Percentiles rank a stretch among this genome's conserved stretches.
Evolutionary conservation across 2,329 filamentous ascomycete species (phyloP).

Genomic region (Venturia nashicola): DNA sequence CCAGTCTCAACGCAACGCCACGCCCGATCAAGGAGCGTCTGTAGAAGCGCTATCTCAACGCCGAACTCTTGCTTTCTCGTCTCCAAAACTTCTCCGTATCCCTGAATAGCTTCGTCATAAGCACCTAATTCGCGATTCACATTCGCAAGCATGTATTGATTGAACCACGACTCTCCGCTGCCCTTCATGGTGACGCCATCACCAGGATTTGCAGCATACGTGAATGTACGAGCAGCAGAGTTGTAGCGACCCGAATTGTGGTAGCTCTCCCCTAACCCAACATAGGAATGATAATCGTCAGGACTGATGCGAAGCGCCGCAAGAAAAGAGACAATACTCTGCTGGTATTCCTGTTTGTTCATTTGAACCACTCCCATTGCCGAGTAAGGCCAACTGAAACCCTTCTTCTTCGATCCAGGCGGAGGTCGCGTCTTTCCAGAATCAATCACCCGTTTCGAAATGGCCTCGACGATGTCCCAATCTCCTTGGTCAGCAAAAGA

Average conservation of each 20-base stretch:
- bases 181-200: conserved; percentile 42
- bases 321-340: conserved; percentile 86
- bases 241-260: conserved; percentile 87
- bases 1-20: conserved; percentile 69
- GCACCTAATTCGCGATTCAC: conserved; percentile 87
- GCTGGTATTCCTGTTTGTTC: conserved; percentile 82
- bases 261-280: conserved; percentile 94
- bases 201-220: conserved; percentile 70
- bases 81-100: conserved; percentile 63
- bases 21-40: conserved; percentile 75
- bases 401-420: conserved; percentile 85
- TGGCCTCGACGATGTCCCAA: conserved; percentile 91
- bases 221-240: conserved; percentile 83
- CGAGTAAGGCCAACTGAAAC: conserved; percentile 91
- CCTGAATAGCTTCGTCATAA: conserved; percentile 66
- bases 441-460: conserved; percentile 81
- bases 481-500: conserved; percentile 83
- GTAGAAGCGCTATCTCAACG: conserved; percentile 74
- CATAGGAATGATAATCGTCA: conserved; percentile 87
- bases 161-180: conserved; percentile 71
- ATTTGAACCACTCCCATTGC: conserved; percentile 88
- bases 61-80: conserved; percentile 66
- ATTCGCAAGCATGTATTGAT: conserved; percentile 92
- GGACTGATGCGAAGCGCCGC: conserved; percentile 74
- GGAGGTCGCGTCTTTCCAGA: conserved; percentile 87